Evolutionary conservation across 805 yeast genomes (phyloP), one percentile per base, ranked within the genome.

Genomic region (Debaryomyces maramus): DNA sequence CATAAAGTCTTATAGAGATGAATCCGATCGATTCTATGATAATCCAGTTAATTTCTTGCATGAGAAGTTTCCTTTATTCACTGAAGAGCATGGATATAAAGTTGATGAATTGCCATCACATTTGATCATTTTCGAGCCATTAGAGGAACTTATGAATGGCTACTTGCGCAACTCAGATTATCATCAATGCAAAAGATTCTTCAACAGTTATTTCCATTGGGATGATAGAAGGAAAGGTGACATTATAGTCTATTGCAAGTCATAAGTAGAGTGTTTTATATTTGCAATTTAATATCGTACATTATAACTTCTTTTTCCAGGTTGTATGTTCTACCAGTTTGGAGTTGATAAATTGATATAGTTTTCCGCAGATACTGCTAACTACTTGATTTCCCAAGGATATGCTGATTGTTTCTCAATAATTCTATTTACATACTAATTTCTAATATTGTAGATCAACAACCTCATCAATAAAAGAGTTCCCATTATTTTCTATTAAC

Each of bases 121-220:
- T 53, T 51, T 93, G 22, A 79, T 88, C 0, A 67, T 87, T 10
- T 91, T 88, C 54, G 85, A 85, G 48, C 81, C 78, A 10, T 55
- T 87, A 52, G 78, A 78, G 34, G 65, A 63, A 0, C 50, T 70
- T 24, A 60, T 80, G 55, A 55, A 59, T n/a, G 55, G 57, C 0
- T 63, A 67, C 31, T 53, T 83, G 39, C 42, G 53, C 10, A 65
- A 60, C 4, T 58, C 74, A 0, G 56, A 64, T 0, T 85, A 84
- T 49, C 36, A 44, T 8, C 75, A 62, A 43, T 60, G 80, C 24
- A 53, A 60, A 3, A 65, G 90, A 24, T 73, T 86, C 46, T 91
- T 88, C 71, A 91, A 91, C 50, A 76, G 88, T 30, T 75, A 79
- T 36, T 78, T 80, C 56, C 97, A 90, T 60, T 95, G 97, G 86